Base-by-base conservation (phyloP, 345 rosid genomes). In the Dipteronia dyeriana region DNA sequence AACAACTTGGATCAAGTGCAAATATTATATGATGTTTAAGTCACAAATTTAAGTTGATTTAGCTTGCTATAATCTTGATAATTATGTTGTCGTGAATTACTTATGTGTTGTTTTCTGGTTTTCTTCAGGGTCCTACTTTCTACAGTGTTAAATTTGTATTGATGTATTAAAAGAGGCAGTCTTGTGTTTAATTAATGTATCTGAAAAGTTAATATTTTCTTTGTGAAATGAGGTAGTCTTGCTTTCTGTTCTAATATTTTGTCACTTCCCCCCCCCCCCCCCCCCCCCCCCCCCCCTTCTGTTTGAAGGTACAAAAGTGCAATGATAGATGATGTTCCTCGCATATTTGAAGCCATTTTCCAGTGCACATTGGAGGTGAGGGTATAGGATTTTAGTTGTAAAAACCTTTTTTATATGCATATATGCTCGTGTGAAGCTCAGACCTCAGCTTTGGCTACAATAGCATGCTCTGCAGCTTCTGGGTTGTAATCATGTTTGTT, bases 341-440 rank as follows among this genome's bases (percentile, higher is more conserved):
- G 94, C 61, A 92, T 97, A 82, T 97, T 97, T 88, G 98, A 97
- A 90, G 99, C 98, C 70, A 89, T 97, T 77, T 97, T 97, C 85
- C 98, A 94, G 84, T 97, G 99, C 84, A 94, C 99, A 26, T 84
- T 97, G 61, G 99, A 97, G 98, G 99, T 97, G 68, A 86, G 86
- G 64, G 66, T 69, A 4, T 68, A 13, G 74, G 65, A 67, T 61
- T 53, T 65, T 29, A 66, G 13, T 9, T 31, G 23, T 68, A 23
- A 41, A 68, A 66, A 38, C 25, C 39, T 3, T 45, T 9, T 70
- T 29, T 20, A 9, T 49, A 8, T 74, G 17, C 4, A 14, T 25
- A 34, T 25, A 26, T 31, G 43, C 49, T 45, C 12, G 1, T 49
- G 73, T 16, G 2, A 20, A 16, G 20, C 8, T 39, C 26, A 39